Conservation (phyloP, 129 eudicot genomes). For the Saposhnikovia divaricata region DNA sequence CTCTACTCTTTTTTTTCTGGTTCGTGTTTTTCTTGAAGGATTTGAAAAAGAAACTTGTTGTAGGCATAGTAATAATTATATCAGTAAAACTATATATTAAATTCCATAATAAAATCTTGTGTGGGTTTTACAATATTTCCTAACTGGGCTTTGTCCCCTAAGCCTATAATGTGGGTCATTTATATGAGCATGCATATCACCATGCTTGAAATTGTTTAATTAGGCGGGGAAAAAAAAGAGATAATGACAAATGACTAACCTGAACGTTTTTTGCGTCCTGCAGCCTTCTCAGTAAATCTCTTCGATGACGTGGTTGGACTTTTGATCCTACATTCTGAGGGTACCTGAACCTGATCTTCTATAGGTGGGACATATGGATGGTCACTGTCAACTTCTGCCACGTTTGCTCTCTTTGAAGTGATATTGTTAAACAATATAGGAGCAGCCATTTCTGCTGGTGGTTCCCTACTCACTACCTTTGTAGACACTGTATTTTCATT, state of each 20-base stretch:
- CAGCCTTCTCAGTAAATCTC: constrained; percentile 3
- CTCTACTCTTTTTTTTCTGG: neutral
- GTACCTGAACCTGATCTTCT: neutral
- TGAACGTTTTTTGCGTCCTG: constrained; percentile 4
- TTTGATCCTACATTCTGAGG: neutral
- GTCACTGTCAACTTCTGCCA: neutral
- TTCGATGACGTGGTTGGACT: neutral
- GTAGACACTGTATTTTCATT: constrained; percentile 3
- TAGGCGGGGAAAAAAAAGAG: neutral
- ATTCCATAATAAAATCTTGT: neutral
- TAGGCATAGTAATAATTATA: neutral
- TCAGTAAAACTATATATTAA: neutral
- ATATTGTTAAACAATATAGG: neutral
- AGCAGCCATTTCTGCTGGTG: neutral
- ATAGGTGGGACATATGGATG: neutral
- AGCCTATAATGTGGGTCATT: neutral
- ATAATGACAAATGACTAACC: constrained; percentile 23
- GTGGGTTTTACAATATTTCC: neutral
- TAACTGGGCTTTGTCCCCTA: neutral
- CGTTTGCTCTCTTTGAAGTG: neutral
- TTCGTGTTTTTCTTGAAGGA: neutral
- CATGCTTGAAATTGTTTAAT: neutral
- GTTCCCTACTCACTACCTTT: neutral
- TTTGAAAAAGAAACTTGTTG: neutral
- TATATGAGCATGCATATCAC: neutral